phyloP scores from a whole-genome alignment of 805 yeast genomes.

The Ogataea zsoltii region DNA sequence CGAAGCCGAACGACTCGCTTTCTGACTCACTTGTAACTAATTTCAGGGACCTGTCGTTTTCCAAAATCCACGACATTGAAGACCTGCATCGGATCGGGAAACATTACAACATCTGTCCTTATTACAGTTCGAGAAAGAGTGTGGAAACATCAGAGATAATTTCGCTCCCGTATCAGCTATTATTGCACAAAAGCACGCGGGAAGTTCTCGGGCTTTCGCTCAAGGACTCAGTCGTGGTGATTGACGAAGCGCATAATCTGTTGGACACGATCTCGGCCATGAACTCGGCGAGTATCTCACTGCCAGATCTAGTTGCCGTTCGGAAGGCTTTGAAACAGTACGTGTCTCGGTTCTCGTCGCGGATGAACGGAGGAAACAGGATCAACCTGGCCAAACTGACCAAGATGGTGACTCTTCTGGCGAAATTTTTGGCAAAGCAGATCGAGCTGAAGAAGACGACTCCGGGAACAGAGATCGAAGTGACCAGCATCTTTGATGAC shows the following conservation, averaged over 20 bases:
- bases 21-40: conserved; percentile 36
- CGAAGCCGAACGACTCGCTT: conserved; percentile 34
- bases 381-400: conserved; percentile 64
- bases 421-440: conserved; percentile 44
- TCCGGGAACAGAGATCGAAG: conserved; percentile 56
- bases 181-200: conserved; percentile 64
- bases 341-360: conserved; percentile 56
- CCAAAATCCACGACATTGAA: conserved; percentile 73
- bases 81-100: conserved; percentile 67
- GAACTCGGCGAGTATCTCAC: conserved; percentile 60
- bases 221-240: conserved; percentile 65
- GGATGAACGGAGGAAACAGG: conserved; percentile 71
- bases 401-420: conserved; percentile 54
- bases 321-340: conserved; percentile 54
- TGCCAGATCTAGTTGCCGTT: conserved; percentile 47
- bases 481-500: conserved; percentile 53
- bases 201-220: conserved; percentile 58
- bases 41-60: conserved; percentile 56
- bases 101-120: conserved; percentile 67
- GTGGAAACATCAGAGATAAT: conserved; percentile 66
- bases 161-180: conserved; percentile 81
- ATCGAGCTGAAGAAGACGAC: conserved; percentile 31
- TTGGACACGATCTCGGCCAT: conserved; percentile 73
- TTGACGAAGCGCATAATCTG: conserved; percentile 92
- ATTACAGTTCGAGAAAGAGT: conserved; percentile 68